Conservation (phyloP, 2,329 filamentous ascomycete species). For the Dactylonectria macrodidyma region DNA sequence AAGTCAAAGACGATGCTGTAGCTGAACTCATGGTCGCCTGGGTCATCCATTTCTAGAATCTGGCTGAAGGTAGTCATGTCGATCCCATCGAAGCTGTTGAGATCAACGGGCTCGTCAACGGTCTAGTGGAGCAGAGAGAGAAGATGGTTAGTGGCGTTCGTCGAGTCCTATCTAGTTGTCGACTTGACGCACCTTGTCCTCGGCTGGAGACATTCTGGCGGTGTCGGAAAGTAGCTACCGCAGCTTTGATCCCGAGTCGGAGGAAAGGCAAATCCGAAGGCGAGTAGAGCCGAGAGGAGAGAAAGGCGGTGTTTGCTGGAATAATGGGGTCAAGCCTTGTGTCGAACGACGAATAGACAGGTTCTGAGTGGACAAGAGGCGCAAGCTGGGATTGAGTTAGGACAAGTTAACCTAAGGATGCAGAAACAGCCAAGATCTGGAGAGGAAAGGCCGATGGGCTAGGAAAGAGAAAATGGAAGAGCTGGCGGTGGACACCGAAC, state of each 20-base stretch:
- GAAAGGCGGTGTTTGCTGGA: slow-evolving; percentile 23
- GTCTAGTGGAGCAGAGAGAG: slow-evolving; percentile 49
- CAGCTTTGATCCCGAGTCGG: slow-evolving; percentile 31
- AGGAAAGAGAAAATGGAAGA: slow-evolving; percentile 26
- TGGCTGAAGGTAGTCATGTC: slow-evolving; percentile 89
- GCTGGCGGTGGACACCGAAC: slow-evolving; percentile 27
- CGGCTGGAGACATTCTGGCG: slow-evolving; percentile 49
- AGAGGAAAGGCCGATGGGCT: slow-evolving; percentile 11
- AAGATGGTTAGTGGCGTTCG: slow-evolving; percentile 29
- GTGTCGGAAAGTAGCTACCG: slow-evolving; percentile 29
- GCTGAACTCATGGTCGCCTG: slow-evolving; percentile 89
- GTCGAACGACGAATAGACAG: slow-evolving; percentile 10
- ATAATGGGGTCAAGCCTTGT: slow-evolving; percentile 17
- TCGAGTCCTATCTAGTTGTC: slow-evolving; percentile 8
- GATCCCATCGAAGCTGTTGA: slow-evolving; percentile 79
- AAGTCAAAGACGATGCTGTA: slow-evolving; percentile 91
- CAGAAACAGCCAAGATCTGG: slow-evolving; percentile 9
- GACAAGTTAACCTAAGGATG: slow-evolving; percentile 4
- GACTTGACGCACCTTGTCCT: slow-evolving; percentile 51
- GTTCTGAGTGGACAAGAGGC: slow-evolving; percentile 20
- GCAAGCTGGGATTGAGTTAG: slow-evolving; percentile 20
- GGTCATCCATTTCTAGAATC: slow-evolving; percentile 99
- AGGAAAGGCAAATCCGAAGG: slow-evolving; percentile 14
- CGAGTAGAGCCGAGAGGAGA: slow-evolving; percentile 17
- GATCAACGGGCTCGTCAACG: slow-evolving; percentile 65